phyloP scores from a whole-genome alignment of 768 basidiomycete genomes.

The Mrakia hoshinonis region DNA sequence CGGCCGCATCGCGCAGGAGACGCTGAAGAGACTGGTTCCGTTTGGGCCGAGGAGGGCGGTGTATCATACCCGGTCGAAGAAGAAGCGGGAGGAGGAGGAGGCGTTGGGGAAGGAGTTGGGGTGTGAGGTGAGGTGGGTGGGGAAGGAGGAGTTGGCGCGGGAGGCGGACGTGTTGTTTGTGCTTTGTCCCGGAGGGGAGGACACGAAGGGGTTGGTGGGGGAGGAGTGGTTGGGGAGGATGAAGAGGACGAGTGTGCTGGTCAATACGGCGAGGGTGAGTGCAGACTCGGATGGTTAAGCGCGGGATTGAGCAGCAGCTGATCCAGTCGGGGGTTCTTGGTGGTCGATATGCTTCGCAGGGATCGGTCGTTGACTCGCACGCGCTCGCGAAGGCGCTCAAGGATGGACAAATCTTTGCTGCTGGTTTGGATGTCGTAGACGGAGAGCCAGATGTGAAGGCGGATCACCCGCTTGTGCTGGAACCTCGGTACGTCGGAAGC shows the following conservation, averaged over 20 bases:
- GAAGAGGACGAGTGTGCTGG: constrained; percentile 72
- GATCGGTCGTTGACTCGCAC: constrained; percentile 74
- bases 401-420: constrained; percentile 77
- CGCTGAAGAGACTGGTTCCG: constrained; percentile 64
- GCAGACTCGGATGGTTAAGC: background rate
- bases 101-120: constrained; percentile 1
- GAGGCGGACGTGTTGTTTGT: constrained; percentile 79
- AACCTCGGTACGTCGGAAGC: constrained; percentile 70
- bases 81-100: constrained; percentile 4
- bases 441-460: constrained; percentile 69
- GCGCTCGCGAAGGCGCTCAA: constrained; percentile 72
- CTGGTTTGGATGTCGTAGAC: constrained; percentile 87
- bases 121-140: constrained; percentile 13
- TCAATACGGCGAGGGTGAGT: constrained; percentile 67
- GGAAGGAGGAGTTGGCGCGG: constrained; percentile 56
- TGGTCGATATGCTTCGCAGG: no score
- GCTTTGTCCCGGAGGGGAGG: constrained; percentile 43
- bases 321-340: background rate
- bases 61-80: background rate
- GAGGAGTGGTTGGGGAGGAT: constrained; percentile 66
- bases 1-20: constrained; percentile 83
- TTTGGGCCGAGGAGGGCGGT: constrained; percentile 54
- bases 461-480: constrained; percentile 71
- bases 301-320: background rate
- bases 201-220: constrained; percentile 64